Evolutionary conservation across 495 filamentous ascomycete species (phyloP).

Genomic region (Chaetomidium leptoderma): DNA sequence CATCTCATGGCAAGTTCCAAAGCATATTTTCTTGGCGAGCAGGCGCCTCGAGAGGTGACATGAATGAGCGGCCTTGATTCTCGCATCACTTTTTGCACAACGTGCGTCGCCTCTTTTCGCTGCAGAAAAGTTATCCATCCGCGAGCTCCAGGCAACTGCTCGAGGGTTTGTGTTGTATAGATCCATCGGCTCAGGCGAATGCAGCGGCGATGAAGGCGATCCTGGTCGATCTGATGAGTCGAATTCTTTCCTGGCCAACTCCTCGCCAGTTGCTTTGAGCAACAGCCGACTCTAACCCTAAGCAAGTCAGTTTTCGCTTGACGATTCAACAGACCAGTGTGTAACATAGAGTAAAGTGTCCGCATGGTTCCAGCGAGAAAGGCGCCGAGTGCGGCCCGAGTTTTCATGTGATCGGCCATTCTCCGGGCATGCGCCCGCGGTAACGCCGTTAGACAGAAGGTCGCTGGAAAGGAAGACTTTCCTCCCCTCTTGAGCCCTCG

Average conservation of each 20-base stretch:
- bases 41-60: too few relatives aligned
- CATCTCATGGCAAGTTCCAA: background rate
- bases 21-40: background rate
- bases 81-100: background rate
- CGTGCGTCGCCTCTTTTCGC: background rate
- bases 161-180: background rate
- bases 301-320: background rate
- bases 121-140: background rate
- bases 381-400: constrained; percentile 17
- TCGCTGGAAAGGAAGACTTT: background rate
- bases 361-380: background rate
- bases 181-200: constrained; percentile 1
- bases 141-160: background rate
- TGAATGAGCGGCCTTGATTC: too few relatives aligned
- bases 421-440: constrained; percentile 3
- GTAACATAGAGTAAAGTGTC: background rate
- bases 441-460: constrained; percentile 9
- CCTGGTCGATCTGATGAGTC: background rate
- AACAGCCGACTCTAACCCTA: background rate
- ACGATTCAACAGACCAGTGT: background rate
- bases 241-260: background rate
- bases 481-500: background rate
- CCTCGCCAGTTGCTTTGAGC: background rate
- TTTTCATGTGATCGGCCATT: constrained; percentile 4
- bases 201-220: background rate